phyloP scores from a whole-genome alignment of 176 grass and related monocot genomes.

The Carex littledalei region DNA sequence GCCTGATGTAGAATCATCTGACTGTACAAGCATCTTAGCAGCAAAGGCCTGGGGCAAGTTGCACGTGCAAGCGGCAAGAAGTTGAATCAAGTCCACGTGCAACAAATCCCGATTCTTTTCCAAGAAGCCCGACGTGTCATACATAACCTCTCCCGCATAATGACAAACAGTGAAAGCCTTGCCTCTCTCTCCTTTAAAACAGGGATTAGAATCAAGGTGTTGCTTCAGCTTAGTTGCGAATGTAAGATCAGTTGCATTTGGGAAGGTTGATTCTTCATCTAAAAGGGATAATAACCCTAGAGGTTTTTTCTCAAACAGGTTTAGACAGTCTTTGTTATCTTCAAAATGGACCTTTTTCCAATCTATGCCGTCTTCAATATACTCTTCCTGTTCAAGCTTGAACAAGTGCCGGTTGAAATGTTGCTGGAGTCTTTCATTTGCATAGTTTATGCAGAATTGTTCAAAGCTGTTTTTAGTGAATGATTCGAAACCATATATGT shows the following conservation, averaged over 20 bases:
- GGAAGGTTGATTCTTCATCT: slow-evolving; percentile 97
- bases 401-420: slow-evolving; percentile 99
- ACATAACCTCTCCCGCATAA: slow-evolving; percentile 91
- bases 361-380: slow-evolving; percentile 95
- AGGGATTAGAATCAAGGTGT: slow-evolving; percentile 59
- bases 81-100: slow-evolving; percentile 85
- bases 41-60: slow-evolving; percentile 75
- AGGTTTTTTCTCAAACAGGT: slow-evolving; percentile 93
- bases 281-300: slow-evolving; percentile 89
- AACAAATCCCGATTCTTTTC: slow-evolving; percentile 99
- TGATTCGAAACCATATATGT: slow-evolving; percentile 98
- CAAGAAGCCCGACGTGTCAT: slow-evolving; percentile 87
- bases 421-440: slow-evolving; percentile 97
- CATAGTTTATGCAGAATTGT: slow-evolving; percentile 99
- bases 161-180: slow-evolving; percentile 76
- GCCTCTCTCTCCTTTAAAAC: slow-evolving; percentile 90
- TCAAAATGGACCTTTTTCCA: slow-evolving; percentile 99
- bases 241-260: slow-evolving; percentile 93
- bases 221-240: slow-evolving; percentile 94
- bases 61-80: slow-evolving; percentile 70
- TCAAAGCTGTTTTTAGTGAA: slow-evolving; percentile 97
- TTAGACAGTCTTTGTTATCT: slow-evolving; percentile 87
- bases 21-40: slow-evolving; percentile 85
- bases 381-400: slow-evolving; percentile 98
- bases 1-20: slow-evolving; percentile 41